Evolutionary conservation across 2,329 filamentous ascomycete species (phyloP), one percentile per base, ranked within the genome.

Genomic region (Dothiorella sarmentorum): DNA sequence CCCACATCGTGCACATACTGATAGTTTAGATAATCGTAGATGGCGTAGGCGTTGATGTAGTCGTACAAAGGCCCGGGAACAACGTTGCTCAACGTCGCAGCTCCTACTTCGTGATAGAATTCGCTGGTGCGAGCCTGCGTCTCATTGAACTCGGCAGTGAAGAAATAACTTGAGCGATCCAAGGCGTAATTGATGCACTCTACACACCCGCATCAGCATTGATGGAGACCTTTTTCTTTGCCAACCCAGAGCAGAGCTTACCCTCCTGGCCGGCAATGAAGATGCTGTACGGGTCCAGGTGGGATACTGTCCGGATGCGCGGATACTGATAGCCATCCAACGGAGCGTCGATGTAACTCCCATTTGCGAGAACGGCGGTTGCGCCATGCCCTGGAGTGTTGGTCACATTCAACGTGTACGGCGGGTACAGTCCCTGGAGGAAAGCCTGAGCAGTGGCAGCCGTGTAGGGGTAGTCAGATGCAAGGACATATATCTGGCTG

Each of bases 361-460:
- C 77, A 68, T 85, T 80, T n/a, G 79, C 75, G 20, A 80, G 67
- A 9, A 76, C 63, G 17, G 71, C 74, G 60, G 75, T 69, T 20
- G 73, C 63, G 35, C 69, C 51, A 17, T 61, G 43, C 13, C 27
- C 45, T 4, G 60, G 62, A 55, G 67, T 67, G 31, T 61, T 59
- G 7, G 65, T 69, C 20, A 38, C 49, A 49, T 68, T 69, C 3
- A 73, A 68, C 3, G 68, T 66, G 47, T 70, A 68, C 1, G 82
- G 82, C 31, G 83, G 83, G 66, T 85, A 86, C 9, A 86, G 70
- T 7, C 82, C 83, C 66, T 85, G 82, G 75, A 86, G 77, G 64
- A 85, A 85, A 2, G 84, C 82, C 63, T 83, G 80, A 11, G 82
- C 82, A 3, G 82, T 83, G 1, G 78, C 78, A 31, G 78, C 67